These are phyloP conservation scores for Rubroshorea leprosula DNA, from an alignment of 345 rosid species.

Conservation along the genomic window DNA sequence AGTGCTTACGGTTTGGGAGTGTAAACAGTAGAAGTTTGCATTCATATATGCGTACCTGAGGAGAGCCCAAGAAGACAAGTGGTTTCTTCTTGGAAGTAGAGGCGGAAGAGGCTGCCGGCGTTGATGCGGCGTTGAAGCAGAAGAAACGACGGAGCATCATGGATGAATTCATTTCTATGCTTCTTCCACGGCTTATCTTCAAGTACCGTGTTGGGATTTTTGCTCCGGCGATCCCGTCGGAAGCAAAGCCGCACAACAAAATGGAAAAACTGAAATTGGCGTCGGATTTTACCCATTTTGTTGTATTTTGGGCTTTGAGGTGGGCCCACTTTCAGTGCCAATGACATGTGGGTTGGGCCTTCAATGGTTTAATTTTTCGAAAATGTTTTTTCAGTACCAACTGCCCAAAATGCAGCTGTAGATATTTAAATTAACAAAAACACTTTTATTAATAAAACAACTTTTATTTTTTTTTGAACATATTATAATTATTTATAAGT, in stretches of 20 bases:
- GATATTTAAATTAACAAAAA: too few relatives aligned
- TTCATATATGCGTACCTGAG: constrained; percentile 42
- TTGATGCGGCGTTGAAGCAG: constrained; percentile 30
- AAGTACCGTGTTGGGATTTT: background rate
- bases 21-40: background rate
- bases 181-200: constrained; percentile 14
- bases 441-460: too few relatives aligned
- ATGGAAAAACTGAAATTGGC: too few relatives aligned
- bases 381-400: too few relatives aligned
- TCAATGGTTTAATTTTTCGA: too few relatives aligned
- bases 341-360: too few relatives aligned
- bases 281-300: background rate
- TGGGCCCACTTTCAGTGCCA: too few relatives aligned
- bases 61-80: constrained; percentile 87
- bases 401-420: too few relatives aligned
- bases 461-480: too few relatives aligned
- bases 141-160: constrained; percentile 65
- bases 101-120: constrained; percentile 25
- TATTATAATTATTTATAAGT: too few relatives aligned
- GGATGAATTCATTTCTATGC: constrained; percentile 28
- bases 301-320: background rate
- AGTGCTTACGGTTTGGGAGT: background rate
- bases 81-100: constrained; percentile 52
- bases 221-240: background rate
- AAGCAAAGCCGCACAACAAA: background rate